Base-by-base conservation (phyloP, 2,329 filamentous ascomycete genomes). In the Torrubiella hemipterigena region DNA sequence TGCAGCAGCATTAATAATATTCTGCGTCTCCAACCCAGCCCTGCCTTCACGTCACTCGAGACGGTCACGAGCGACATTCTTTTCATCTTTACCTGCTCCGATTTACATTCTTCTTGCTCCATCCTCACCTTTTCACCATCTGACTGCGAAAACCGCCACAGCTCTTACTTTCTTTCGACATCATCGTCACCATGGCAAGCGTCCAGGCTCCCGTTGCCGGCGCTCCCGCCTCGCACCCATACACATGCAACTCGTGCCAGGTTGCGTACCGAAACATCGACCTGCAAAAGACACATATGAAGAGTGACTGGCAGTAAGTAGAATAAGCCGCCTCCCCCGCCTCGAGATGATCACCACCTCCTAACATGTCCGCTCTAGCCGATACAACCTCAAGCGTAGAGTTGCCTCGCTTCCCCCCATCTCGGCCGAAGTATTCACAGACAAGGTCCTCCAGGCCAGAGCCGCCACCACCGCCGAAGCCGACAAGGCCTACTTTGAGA, bases 221-320 rank as follows among this genome's bases (percentile, higher is more conserved):
- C 28, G 45, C 46, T 33, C 47, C 59, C 12, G 49, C 70, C 19
- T 68, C 78, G 17, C 85, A 95, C 53, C 89, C 91, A 2, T 98
- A 89, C 61, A 96, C 89, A 34, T 98, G 91, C 75, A 98, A 96
- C 59, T 91, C 87, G 36, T 98, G 91, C 53, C 85, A 94, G 55
- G 87, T 98, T 45, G 91, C 89, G 31, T 98, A 96, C 61, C 80
- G 89, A 43, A 86, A 84, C 51, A 86, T 83, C 54, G 89, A 96
- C 52, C 69, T 93, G 34, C 91, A 98, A 61, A 79, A 91, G 54
- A 78, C 75, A 22, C 91, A 98, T 54, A 98, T 98, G 91, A 86
- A 91, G 56, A 91, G 81, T 46, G 91, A 98, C 62, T 98, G 91
- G 91, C 89, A 98, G 81, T 91, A 69, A 62, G 83, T 77, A 5